These are phyloP conservation scores for Fusarium agapanthi DNA, from an alignment of 2,329 filamentous ascomycete genomes.

Conservation along the genomic window DNA sequence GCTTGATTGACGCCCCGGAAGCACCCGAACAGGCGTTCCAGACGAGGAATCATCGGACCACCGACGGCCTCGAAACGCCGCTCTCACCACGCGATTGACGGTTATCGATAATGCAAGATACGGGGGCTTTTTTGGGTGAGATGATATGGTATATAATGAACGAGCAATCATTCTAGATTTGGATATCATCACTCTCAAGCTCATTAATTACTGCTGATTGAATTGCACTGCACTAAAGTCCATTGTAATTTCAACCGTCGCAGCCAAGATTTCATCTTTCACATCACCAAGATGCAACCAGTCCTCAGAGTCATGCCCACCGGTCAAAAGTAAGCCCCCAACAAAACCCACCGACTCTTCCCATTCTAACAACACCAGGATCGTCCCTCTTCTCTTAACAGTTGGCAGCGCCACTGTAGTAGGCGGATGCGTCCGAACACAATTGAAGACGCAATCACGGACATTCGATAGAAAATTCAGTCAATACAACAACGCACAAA, in stretches of 20 bases:
- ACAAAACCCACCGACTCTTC: neutral
- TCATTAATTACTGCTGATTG: neutral
- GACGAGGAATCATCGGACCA: conserved; percentile 21
- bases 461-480: conserved; percentile 37
- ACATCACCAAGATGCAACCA: conserved; percentile 25
- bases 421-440: conserved; percentile 19
- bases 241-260: neutral
- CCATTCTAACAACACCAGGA: conserved; percentile 22
- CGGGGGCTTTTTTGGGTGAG: neutral
- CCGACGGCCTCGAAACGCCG: conserved; percentile 27
- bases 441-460: conserved; percentile 26
- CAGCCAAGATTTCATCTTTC: neutral
- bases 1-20: conserved; percentile 14
- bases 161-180: neutral
- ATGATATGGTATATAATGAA: conserved; percentile 12
- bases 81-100: conserved; percentile 15
- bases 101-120: conserved; percentile 3
- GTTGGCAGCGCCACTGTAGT: conserved; percentile 34
- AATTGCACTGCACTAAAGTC: neutral
- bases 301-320: conserved; percentile 22
- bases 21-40: conserved; percentile 23
- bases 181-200: neutral
- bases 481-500: conserved; percentile 35
- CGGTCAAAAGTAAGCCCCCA: conserved; percentile 26
- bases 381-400: conserved; percentile 35